Base-by-base conservation (phyloP, 1,139 yeast genomes). In the Fermentozyma sake region DNA sequence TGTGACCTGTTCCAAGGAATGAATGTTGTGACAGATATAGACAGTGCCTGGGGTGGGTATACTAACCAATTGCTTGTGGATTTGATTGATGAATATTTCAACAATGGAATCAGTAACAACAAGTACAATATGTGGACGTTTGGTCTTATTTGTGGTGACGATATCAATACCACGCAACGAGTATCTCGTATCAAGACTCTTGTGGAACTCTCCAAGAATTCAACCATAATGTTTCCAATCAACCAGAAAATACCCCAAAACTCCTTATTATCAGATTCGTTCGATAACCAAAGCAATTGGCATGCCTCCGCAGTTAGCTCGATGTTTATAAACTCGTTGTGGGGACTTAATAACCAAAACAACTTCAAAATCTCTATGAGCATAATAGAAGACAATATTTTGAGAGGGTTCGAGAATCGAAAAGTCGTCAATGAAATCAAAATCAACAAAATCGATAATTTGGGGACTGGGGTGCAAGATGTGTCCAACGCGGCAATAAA, bases 1-100 rank as follows among this genome's bases (percentile, higher is more conserved):
- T 77, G 93, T 46, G 97, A 91, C 49, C 55, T 61, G 14, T 50
- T 87, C 16, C 75, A 72, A 31, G 96, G 96, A 1, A 38, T 89
- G 8, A 82, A 80, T 39, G 32, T 84, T 0, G 48, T 79, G 2
- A 70, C 82, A 0, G 94, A 86, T 28, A 41, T 79, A 5, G 91
- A 83, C 47, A 67, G 76, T 20, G 82, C 81, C 0, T 91, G 97
- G 97, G 80, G 89, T 23, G 96, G 95, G 0, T 79, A 83, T 41
- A 56, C 84, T 1, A 52, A 61, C 19, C 67, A 67, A 24, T 42
- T 79, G 38, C 37, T 87, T 17, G 48, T 61, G 9, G 69, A 66
- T 12, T 34, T 87, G 16, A 63, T 75, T 29, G 96, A 89, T 50
- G 95, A 86, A 37, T 78, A 76, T 41, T 62, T 75, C 32, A 77